Conservation (phyloP, 768 basidiomycete species). For the Lentinula detonsa region DNA sequence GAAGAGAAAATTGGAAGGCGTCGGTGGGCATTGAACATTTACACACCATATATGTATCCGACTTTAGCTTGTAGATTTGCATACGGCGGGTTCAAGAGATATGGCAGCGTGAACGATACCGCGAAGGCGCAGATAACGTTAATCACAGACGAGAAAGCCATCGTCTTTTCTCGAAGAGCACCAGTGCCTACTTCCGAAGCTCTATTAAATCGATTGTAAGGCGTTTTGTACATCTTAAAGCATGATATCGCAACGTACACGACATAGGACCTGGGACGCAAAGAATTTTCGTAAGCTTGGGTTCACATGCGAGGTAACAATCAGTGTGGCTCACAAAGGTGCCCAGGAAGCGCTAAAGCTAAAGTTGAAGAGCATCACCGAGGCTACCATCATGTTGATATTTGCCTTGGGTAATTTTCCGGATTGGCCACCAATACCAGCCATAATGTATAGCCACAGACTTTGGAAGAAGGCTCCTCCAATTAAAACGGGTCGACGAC, state of each 20-base stretch:
- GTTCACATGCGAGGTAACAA: too few species aligned
- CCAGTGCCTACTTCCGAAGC: slow-evolving; percentile 6
- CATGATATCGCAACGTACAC: background rate
- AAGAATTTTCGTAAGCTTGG: background rate
- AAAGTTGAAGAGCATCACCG: slow-evolving; percentile 5
- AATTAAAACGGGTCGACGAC: slow-evolving; percentile 3
- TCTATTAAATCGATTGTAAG: background rate
- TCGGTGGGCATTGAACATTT: background rate
- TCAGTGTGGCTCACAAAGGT: background rate
- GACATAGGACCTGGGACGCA: background rate
- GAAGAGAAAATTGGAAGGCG: background rate
- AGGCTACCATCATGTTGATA: slow-evolving; percentile 3
- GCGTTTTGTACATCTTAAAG: background rate
- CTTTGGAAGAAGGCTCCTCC: slow-evolving; percentile 6
- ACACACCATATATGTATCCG: slow-evolving; percentile 3
- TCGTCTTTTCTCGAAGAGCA: slow-evolving; percentile 5
- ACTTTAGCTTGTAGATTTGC: slow-evolving; percentile 6
- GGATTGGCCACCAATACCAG: background rate
- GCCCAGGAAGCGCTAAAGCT: slow-evolving; percentile 4
- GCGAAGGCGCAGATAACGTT: slow-evolving; percentile 4
- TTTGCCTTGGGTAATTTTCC: background rate
- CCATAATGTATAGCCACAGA: slow-evolving; percentile 1
- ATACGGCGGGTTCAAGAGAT: slow-evolving; percentile 4
- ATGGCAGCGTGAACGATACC: slow-evolving; percentile 5
- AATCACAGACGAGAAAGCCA: slow-evolving; percentile 5